Evolutionary conservation across 441 rosid genomes (phyloP), one percentile per base, ranked within the genome.

Genomic region (Pelargonium fulgidum): DNA sequence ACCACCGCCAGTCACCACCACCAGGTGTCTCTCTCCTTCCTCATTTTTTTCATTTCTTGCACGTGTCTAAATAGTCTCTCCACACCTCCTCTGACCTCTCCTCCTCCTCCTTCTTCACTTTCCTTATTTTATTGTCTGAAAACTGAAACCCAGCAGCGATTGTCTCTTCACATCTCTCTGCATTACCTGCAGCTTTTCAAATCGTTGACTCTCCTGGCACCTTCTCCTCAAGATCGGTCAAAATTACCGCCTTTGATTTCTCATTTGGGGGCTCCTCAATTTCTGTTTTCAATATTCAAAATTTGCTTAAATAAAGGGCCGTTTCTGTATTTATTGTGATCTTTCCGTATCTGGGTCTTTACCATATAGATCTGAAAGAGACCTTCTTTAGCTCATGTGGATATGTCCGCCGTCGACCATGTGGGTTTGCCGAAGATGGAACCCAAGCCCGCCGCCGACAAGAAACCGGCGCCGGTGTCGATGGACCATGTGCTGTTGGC

Each of bases 401-500:
- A 22, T 74, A 29, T 29, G 33, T 29, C 33, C 33, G 87, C 82
- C 17, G 85, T 82, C 73, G 84, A 83, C 67, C 83, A 72, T 76
- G 85, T 77, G 12, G 82, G 85, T 59, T 66, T 83, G 69, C 77
- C 84, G 33, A 29, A 29, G 33, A 29, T 29, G 33, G 33, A 29
- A 3, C 33, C 4, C 33, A 2, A 3, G 86, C 77, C 36, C 36
- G 64, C 64, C 65, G 42, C 82, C 39, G 77, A 56, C n/a, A 79
- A 76, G 82, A 81, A 82, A 72, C 68, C 89, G 20, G 90, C 84
- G 29, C 84, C 90, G 61, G 76, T 84, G 7, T 79, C 95, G 16
- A 86, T 94, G 91, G 97, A 94, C 61, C 97, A 90, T 68, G 97
- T 94, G 65, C 81, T 90, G 10, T 61, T 94, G 63, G 99, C 99